Percentiles rank a stretch among this genome's conserved stretches.
Conservation (phyloP, 257 asterid species). For the Coffea eugenioides region DNA sequence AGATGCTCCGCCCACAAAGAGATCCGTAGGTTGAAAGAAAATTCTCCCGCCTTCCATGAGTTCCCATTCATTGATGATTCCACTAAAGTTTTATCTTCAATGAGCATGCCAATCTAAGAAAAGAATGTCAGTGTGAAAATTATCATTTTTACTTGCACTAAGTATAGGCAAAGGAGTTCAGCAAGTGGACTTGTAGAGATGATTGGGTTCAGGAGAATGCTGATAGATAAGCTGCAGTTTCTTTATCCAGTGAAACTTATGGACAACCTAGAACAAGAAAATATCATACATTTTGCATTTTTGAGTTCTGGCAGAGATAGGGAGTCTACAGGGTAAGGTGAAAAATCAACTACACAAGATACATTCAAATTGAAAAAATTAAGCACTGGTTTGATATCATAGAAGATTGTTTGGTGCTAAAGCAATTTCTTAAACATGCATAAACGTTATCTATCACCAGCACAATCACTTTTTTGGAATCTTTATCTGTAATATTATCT, state of each 20-base stretch:
- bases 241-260: not conserved
- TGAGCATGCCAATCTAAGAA: conserved; percentile 69
- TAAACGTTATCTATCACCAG: too few relatives aligned
- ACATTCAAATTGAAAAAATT: not conserved
- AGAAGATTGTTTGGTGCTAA: not conserved
- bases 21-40: conserved; percentile 65
- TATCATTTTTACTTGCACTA: not conserved
- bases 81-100: conserved; percentile 77
- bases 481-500: too few relatives aligned
- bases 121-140: not conserved
- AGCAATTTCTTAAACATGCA: not conserved
- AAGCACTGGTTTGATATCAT: not conserved
- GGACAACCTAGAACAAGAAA: not conserved
- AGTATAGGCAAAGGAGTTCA: not conserved
- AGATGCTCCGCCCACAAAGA: conserved; percentile 96
- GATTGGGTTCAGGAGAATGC: not conserved
- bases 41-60: conserved; percentile 90
- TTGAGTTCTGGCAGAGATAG: too few relatives aligned
- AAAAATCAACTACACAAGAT: not conserved
- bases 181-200: not conserved
- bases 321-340: not conserved
- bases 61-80: conserved; percentile 76
- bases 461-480: too few relatives aligned
- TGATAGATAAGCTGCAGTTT: not conserved
- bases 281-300: too few relatives aligned